Percentiles rank a stretch among this genome's conserved stretches.
Evolutionary conservation across 495 filamentous ascomycete species (phyloP).

Genomic region (Aspergillus bertholletiae): DNA sequence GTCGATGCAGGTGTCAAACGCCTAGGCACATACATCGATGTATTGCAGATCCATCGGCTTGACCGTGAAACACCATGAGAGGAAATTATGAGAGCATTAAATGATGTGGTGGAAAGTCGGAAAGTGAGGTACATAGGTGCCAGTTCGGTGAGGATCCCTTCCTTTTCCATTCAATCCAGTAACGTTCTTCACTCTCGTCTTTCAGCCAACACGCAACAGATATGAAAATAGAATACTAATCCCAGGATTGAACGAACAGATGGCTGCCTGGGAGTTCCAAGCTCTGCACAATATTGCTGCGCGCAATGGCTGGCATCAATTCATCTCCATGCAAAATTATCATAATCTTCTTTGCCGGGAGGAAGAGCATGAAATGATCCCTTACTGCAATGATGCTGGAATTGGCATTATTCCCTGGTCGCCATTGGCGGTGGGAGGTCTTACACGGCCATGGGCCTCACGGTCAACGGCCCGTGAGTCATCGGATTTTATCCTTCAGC

Average conservation of each 20-base stretch:
- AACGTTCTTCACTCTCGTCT: background rate
- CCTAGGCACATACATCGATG: constrained; percentile 59
- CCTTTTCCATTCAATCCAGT: too few species aligned
- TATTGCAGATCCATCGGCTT: constrained; percentile 59
- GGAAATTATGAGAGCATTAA: constrained; percentile 61
- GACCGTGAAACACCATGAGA: constrained; percentile 54
- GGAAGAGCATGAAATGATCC: constrained; percentile 61
- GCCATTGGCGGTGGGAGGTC: constrained; percentile 55
- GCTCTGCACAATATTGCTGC: constrained; percentile 52
- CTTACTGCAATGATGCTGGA: constrained; percentile 68
- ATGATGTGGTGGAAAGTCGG: constrained; percentile 56
- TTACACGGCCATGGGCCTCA: constrained; percentile 46
- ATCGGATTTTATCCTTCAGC: constrained; percentile 44
- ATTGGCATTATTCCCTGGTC: constrained; percentile 69
- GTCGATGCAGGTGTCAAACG: constrained; percentile 53
- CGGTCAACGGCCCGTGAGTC: constrained; percentile 44
- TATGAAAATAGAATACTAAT: background rate
- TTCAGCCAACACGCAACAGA: too few species aligned
- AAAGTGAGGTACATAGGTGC: constrained; percentile 50
- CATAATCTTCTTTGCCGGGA: constrained; percentile 57
- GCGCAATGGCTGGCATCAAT: constrained; percentile 54
- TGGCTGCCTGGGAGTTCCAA: constrained; percentile 58
- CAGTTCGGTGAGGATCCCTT: constrained; percentile 31
- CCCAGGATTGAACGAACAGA: too few species aligned
- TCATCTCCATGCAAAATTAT: constrained; percentile 61